Conservation (phyloP, 352 stramenopile genomes). For the Globisporangium orthogonon region DNA sequence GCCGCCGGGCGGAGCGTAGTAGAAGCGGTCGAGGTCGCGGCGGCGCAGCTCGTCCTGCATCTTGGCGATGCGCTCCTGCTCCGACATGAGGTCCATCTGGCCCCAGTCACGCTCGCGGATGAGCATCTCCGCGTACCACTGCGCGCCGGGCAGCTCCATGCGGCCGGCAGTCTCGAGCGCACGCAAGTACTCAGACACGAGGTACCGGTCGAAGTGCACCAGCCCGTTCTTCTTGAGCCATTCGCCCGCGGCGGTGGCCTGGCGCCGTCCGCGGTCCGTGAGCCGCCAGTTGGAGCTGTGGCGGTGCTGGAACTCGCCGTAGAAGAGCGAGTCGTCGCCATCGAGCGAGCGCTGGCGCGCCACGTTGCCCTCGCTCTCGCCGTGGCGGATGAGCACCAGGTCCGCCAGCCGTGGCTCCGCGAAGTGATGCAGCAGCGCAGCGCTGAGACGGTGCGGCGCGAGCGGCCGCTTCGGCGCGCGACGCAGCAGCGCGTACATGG, state of each 20-base stretch:
- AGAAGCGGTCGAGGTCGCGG: conserved; percentile 80
- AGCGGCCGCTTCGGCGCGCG: conserved; percentile 6
- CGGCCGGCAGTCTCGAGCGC: conserved; percentile 83
- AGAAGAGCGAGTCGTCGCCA: conserved; percentile 82
- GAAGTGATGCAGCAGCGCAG: conserved; percentile 15
- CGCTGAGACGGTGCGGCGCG: conserved; percentile 1
- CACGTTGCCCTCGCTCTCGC: conserved; percentile 87
- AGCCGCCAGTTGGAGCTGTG: conserved; percentile 86
- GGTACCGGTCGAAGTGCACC: conserved; percentile 75
- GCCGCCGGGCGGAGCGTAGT: conserved; percentile 78
- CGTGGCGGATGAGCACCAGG: conserved; percentile 85
- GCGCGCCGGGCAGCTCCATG: conserved; percentile 59
- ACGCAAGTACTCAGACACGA: conserved; percentile 85
- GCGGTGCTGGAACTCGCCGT: conserved; percentile 85
- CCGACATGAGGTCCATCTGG: conserved; percentile 87
- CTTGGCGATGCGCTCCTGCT: conserved; percentile 81
- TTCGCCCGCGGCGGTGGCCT: conserved; percentile 68
- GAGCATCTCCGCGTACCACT: conserved; percentile 87
- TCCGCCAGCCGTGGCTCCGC: conserved; percentile 59
- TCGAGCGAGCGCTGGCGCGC: conserved; percentile 75
- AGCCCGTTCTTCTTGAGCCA: conserved; percentile 80
- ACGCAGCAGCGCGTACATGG: conserved; percentile 17
- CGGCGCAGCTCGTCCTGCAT: conserved; percentile 85
- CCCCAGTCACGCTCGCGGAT: conserved; percentile 87
- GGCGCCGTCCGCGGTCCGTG: conserved; percentile 71